A percentile compares a stretch with the other conserved stretches of the same genome.
phyloP scores from a whole-genome alignment of 2,329 filamentous ascomycete species.

The Aotearoamyces nothofagi region DNA sequence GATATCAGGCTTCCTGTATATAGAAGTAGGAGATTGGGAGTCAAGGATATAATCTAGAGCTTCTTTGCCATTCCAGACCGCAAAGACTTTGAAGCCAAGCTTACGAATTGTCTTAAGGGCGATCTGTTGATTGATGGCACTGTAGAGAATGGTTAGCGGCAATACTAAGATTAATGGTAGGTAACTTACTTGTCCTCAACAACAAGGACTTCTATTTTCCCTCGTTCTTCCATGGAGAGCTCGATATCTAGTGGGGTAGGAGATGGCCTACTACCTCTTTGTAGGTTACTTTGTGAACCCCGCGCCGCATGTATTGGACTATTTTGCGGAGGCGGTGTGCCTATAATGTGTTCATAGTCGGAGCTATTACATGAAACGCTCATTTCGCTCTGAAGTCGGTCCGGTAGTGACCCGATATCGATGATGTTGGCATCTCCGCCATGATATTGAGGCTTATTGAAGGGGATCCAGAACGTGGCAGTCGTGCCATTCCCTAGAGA shows the following conservation, averaged over 20 bases:
- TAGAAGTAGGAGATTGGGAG: slow-evolving; percentile 23
- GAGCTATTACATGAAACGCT: slow-evolving; percentile 53
- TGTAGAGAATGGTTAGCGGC: slow-evolving; percentile 10
- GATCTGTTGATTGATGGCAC: slow-evolving; percentile 58
- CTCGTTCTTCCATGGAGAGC: slow-evolving; percentile 39
- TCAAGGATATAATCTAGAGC: slow-evolving; percentile 57
- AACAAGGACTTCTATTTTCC: slow-evolving; percentile 53
- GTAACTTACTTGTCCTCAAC: slow-evolving; percentile 55
- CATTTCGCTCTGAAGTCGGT: slow-evolving; percentile 48
- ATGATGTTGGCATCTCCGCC: slow-evolving; percentile 34
- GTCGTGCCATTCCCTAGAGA: slow-evolving; percentile 51
- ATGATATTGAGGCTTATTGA: slow-evolving; percentile 49
- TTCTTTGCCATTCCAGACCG: slow-evolving; percentile 66
- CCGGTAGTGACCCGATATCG: slow-evolving; percentile 48
- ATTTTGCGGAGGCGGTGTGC: slow-evolving; percentile 24
- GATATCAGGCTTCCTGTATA: slow-evolving; percentile 30
- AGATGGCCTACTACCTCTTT: too few species aligned
- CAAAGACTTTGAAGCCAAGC: slow-evolving; percentile 51
- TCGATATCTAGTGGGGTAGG: slow-evolving; percentile 31
- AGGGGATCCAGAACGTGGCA: slow-evolving; percentile 65
- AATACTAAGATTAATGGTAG: not conserved
- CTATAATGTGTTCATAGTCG: slow-evolving; percentile 33
- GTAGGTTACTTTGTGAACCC: too few species aligned
- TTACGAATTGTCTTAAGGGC: slow-evolving; percentile 61
- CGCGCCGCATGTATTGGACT: too few species aligned